Evolutionary conservation across 2,329 filamentous ascomycete genomes (phyloP).

Genomic region (Sporothrix humicola): DNA sequence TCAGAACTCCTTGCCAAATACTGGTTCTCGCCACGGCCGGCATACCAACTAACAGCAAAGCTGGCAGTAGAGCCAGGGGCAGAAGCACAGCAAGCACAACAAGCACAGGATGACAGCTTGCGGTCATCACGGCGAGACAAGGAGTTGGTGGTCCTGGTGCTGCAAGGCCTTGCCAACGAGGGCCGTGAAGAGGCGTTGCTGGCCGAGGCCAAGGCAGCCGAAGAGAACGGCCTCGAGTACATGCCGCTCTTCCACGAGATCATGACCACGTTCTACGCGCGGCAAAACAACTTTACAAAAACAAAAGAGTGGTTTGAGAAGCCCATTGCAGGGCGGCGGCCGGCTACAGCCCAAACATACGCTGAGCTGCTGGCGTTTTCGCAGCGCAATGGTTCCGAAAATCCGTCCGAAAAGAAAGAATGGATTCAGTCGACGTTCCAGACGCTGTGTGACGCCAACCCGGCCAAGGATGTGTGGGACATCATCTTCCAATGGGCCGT

Average conservation of each 20-base stretch:
- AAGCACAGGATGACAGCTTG: conserved; percentile 22
- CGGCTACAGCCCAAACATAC: conserved; percentile 55
- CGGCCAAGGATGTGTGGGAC: conserved; percentile 68
- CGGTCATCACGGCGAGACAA: conserved; percentile 40
- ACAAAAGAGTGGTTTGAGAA: conserved; percentile 72
- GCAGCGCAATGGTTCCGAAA: conserved; percentile 47
- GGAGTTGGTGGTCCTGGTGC: conserved; percentile 56
- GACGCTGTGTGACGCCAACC: conserved; percentile 51
- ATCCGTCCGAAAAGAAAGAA: conserved; percentile 50
- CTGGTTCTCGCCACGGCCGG: conserved; percentile 40
- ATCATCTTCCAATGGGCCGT: conserved; percentile 77
- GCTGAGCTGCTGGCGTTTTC: conserved; percentile 65
- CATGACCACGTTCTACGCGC: conserved; percentile 68
- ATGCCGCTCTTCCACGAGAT: conserved; percentile 55
- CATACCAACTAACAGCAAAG: conserved; percentile 2
- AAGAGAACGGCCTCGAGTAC: conserved; percentile 54
- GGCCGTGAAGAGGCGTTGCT: conserved; percentile 63
- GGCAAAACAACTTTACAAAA: conserved; percentile 60
- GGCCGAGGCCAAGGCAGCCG: conserved; percentile 48
- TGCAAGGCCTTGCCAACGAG: conserved; percentile 67
- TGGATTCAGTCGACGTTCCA: conserved; percentile 69
- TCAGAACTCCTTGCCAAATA: conserved; percentile 50
- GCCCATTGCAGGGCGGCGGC: conserved; percentile 50
- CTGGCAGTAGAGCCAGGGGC: conserved; percentile 1
- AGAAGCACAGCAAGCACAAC: neutral